phyloP scores from a whole-genome alignment of 1,284 basidiomycete species.

The Coniophora puteana region DNA sequence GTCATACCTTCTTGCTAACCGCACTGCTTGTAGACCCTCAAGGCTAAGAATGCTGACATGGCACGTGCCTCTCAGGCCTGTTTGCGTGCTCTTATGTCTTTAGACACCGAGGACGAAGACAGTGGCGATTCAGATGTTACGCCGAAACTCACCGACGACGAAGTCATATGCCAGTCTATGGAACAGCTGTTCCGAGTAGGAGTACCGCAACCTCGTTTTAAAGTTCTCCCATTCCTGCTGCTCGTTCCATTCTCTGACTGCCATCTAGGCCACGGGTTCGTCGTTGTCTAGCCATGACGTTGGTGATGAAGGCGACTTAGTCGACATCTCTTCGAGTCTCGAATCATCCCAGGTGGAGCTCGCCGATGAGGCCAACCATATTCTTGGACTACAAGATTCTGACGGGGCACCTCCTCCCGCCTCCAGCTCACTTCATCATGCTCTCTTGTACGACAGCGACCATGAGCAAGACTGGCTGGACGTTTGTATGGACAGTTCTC shows the following conservation, averaged over 20 bases:
- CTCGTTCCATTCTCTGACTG: not conserved
- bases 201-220: conserved; percentile 44
- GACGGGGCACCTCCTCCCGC: no score
- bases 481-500: no score
- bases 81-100: no score
- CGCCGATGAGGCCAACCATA: no score
- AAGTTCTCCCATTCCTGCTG: conserved; percentile 33
- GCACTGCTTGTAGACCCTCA: conserved; percentile 24
- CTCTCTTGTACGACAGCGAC: no score
- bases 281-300: conserved; percentile 5
- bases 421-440: no score
- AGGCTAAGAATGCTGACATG: conserved; percentile 17
- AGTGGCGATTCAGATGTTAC: conserved; percentile 7
- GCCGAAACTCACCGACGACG: conserved; percentile 29
- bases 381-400: no score
- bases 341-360: no score
- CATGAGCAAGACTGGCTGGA: no score
- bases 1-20: no score
- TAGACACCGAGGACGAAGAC: conserved; percentile 12
- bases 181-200: conserved; percentile 43
- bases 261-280: conserved; percentile 14
- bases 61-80: conserved; percentile 17
- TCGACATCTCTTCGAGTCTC: no score
- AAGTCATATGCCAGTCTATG: conserved; percentile 41
- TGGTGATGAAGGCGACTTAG: conserved; percentile 21